Evolutionary conservation across 805 yeast genomes (phyloP).

Genomic region (Kodamaea laetipori): DNA sequence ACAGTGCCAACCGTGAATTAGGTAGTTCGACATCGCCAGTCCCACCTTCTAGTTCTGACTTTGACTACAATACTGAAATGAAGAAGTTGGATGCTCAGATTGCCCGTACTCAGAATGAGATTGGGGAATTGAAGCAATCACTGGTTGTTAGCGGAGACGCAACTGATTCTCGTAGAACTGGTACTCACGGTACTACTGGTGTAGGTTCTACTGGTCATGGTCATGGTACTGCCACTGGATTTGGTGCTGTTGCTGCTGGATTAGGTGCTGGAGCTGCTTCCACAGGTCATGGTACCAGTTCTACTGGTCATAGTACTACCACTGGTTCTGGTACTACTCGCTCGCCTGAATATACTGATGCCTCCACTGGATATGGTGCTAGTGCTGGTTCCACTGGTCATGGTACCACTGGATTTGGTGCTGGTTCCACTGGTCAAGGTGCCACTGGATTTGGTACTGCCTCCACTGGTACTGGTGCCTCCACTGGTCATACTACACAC

Average conservation of each 20-base stretch:
- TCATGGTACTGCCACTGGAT: constrained; percentile 3
- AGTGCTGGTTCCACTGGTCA: neutral
- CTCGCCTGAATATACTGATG: too few relatives aligned
- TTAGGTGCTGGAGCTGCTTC: neutral
- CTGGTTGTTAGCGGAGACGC: neutral
- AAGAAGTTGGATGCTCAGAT: constrained; percentile 27
- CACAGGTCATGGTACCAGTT: neutral
- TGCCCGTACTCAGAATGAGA: constrained; percentile 27
- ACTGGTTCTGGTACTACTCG: too few relatives aligned
- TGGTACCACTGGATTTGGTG: neutral
- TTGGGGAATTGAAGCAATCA: constrained; percentile 16
- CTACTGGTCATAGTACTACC: neutral
- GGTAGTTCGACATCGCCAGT: too few relatives aligned
- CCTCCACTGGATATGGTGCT: too few relatives aligned
- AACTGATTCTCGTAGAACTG: constrained; percentile 1
- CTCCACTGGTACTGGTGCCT: neutral
- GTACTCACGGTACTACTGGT: constrained; percentile 16
- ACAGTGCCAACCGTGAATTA: too few relatives aligned
- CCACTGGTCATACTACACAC: neutral
- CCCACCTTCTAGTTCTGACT: constrained; percentile 19
- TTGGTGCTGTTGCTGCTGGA: neutral
- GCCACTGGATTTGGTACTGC: neutral
- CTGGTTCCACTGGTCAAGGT: neutral
- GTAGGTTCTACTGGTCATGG: neutral
- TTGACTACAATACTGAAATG: constrained; percentile 27